Base-by-base conservation (phyloP, 495 filamentous ascomycete species). In the Letharia lupina region DNA sequence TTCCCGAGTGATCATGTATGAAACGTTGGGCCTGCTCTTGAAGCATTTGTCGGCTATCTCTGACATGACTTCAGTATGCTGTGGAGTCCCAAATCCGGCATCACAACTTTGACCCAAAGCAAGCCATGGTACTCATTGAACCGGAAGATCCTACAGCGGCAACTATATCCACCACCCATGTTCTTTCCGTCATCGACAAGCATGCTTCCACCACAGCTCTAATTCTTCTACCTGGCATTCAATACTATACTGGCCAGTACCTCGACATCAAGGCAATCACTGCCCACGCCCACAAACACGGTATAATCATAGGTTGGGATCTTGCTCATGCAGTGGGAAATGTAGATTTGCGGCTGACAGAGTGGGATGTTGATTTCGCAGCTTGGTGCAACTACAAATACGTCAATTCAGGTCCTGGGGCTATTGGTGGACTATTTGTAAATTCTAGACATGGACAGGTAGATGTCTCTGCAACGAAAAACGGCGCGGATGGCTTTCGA, bases 331-430 rank as follows among this genome's bases (percentile, higher is more conserved):
- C 93, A 13, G 91, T 86, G 10, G 94, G 95, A 41, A 98, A 98
- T 75, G 91, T 97, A 7, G 84, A 87, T 15, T 77, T 97, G 18
- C 76, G 80, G 33, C 82, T 98, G 35, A 91, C 96, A 74, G 89
- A 91, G 71, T 98, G 95, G 95, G 84, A 92, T 63, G 93, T 97
- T 39, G 94, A 98, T 75, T 95, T 95, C 65, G 92, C 94, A 5
- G 89, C 82, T n/a, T 98, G 94, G 94, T 98, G 94, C 75, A 90
- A 83, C 60, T 98, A 98, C 80, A 98, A 98, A 77, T 98, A 98
- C 73, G 82, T 98, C 65, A 97, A 96, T 73, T 84, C 85, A 61
- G 95, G 95, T 0, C 93, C 94, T 2, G 94, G 94, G 41, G 84
- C 85, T 39, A 96, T 96, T 71, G 93, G 84, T 28, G 91, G 90